Percentiles rank a stretch among this genome's conserved stretches.
phyloP scores from a whole-genome alignment of 2,329 filamentous ascomycete genomes.

The Fusarium clavum region DNA sequence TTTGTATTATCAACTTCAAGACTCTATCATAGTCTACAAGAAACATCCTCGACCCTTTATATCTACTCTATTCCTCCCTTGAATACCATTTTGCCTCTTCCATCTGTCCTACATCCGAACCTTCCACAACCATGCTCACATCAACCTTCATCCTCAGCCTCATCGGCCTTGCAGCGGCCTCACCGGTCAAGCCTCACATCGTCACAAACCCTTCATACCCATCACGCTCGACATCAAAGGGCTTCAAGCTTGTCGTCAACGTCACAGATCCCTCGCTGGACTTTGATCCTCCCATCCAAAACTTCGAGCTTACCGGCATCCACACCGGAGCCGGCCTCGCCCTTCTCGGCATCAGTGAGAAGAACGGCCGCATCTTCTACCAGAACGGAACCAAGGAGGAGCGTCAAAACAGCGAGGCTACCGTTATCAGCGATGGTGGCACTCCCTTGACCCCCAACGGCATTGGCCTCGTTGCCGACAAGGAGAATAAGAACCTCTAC shows the following conservation, averaged over 20 bases:
- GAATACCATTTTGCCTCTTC: not conserved
- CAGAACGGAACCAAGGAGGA: conserved; percentile 59
- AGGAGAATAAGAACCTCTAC: conserved; percentile 50
- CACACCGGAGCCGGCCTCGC: conserved; percentile 58
- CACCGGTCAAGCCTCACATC: conserved; percentile 34
- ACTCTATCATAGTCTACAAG: not conserved
- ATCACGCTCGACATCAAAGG: conserved; percentile 39
- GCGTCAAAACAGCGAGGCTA: conserved; percentile 47
- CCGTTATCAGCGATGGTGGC: conserved; percentile 56
- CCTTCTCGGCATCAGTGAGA: conserved; percentile 52
- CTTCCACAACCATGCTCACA: conserved; percentile 37
- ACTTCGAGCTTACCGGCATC: conserved; percentile 54
- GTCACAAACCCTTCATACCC: conserved; percentile 31
- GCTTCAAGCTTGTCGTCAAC: conserved; percentile 59
- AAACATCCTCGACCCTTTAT: not conserved
- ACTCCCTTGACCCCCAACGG: conserved; percentile 54
- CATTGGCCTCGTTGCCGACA: conserved; percentile 47
- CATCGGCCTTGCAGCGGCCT: conserved; percentile 43
- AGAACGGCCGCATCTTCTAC: conserved; percentile 57
- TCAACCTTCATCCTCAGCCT: conserved; percentile 43
- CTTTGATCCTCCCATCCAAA: conserved; percentile 56
- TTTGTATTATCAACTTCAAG: conserved; percentile 8
- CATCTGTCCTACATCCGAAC: not conserved
- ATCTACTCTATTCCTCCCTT: not conserved
- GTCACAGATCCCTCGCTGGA: conserved; percentile 56